Base-by-base conservation (phyloP, 2,329 filamentous ascomycete species). In the Botrytis deweyae region DNA sequence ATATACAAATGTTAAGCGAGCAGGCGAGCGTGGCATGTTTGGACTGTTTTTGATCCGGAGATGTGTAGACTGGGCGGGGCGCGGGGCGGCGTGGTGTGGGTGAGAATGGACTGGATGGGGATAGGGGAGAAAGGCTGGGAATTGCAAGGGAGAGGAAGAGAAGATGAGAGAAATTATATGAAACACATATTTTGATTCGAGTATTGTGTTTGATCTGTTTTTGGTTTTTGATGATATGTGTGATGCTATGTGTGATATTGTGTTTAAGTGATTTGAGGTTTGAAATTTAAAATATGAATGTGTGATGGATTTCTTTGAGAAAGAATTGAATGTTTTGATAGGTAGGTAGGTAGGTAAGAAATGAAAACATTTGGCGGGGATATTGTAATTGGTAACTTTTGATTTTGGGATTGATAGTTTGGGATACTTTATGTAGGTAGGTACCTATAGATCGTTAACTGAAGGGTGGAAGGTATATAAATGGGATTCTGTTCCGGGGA, bases 11-110 rank as follows among this genome's bases (percentile, higher is more conserved):
- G 2, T 58, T 58, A 16, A 58, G n/a, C 52, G 33, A 55, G 49
- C 16, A 55, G n/a, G 46, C 65, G 46, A 67, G 46, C 65, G 65
- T 25, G 52, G 33, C 46, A 55, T 67, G 8, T 67, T 52, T 52
- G 46, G 14, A 10, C 36, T 29, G n/a, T 4, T 40, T 38, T 4
- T 18, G 22, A 58, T 10, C 14, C 18, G 36, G 33, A 20, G 20
- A 52, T 67, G 14, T 52, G 64, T 52, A 67, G 46, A 52, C 49
- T 67, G 46, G 18, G 36, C 49, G 33, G 46, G 12, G 65, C n/a
- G 46, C 38, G 46, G 33, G n/a, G 46, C 40, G 46, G 25, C 20
- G 46, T 52, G 46, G 9, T 8, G n/a, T 44, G 63, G 25, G 14
- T 55, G 20, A 49, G 40, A 33, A 65, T 18, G 33, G 62, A 46